Conservation (phyloP, 108 stramenopile genomes). For the Nannochloropsis salina region DNA sequence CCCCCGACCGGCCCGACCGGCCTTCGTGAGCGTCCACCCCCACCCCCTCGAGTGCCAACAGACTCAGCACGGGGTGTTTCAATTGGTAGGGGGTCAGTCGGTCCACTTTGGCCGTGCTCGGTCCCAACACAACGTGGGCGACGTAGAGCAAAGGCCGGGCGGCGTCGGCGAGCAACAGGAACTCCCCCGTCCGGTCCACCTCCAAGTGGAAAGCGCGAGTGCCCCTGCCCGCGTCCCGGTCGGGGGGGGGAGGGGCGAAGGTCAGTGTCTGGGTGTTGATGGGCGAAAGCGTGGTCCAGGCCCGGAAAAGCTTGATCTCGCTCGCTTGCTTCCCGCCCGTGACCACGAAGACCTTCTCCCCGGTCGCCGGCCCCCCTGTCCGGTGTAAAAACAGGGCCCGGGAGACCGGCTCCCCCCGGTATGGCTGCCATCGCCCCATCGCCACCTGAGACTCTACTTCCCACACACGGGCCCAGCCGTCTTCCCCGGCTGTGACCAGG, state of each 20-base stretch:
- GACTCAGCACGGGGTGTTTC: neutral
- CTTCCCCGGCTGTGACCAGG: neutral
- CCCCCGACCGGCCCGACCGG: neutral
- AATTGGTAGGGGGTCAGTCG: neutral
- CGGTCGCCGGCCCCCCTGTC: neutral
- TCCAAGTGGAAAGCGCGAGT: neutral
- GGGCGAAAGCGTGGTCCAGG: neutral
- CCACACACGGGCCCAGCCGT: slow-evolving; percentile 2
- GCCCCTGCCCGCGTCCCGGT: neutral
- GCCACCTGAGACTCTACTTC: neutral
- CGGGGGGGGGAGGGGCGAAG: neutral
- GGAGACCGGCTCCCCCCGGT: neutral
- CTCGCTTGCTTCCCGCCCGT: slow-evolving; percentile 17
- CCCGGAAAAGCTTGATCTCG: neutral
- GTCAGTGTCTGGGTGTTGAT: slow-evolving; percentile 7
- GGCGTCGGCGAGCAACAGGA: neutral
- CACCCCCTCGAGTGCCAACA: neutral
- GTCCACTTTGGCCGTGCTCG: slow-evolving; percentile 5
- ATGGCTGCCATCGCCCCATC: neutral
- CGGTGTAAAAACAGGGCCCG: neutral
- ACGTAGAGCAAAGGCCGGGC: neutral
- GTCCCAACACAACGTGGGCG: neutral
- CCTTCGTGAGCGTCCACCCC: slow-evolving; percentile 3
- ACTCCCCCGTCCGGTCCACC: neutral
- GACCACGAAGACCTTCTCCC: slow-evolving; percentile 9